Evolutionary conservation across 805 yeast species (phyloP).

Genomic region (Metschnikowia colocasiae): DNA sequence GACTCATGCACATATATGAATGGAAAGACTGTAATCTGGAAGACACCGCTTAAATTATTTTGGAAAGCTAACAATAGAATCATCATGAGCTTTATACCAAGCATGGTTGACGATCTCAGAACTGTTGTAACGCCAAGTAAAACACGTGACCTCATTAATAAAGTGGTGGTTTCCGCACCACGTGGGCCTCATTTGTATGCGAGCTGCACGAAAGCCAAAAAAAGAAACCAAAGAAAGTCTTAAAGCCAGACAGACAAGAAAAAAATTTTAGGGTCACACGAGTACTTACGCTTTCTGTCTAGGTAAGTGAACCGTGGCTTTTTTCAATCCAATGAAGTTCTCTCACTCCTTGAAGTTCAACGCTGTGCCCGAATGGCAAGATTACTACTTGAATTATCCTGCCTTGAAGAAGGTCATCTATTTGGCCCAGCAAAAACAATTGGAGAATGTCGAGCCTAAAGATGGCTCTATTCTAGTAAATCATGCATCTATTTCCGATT

Average conservation of each 20-base stretch:
- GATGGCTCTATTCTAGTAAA: constrained; percentile 23
- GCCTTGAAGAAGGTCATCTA: constrained; percentile 56
- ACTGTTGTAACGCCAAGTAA: background rate
- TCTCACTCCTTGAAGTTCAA: constrained; percentile 48
- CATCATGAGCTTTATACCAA: background rate
- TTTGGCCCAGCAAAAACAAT: constrained; percentile 44
- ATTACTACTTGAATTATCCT: constrained; percentile 42
- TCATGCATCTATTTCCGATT: constrained; percentile 27
- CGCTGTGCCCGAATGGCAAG: constrained; percentile 55
- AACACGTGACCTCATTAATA: constrained; percentile 1
- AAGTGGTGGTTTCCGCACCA: background rate
- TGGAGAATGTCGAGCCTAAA: constrained; percentile 22
- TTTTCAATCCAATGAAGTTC: constrained; percentile 38
- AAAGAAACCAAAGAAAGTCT: constrained; percentile 1
- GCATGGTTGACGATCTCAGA: background rate
- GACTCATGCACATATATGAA: background rate
- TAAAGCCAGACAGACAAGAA: background rate
- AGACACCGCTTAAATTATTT: too few species aligned
- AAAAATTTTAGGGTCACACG: constrained; percentile 9
- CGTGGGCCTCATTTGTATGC: constrained; percentile 4
- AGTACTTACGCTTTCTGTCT: constrained; percentile 2
- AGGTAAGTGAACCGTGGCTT: background rate
- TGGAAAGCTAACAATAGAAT: background rate
- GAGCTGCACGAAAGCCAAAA: constrained; percentile 2
- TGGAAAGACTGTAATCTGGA: background rate